Conservation (phyloP, 179 eudicot genomes). For the Corrigiola litoralis region DNA sequence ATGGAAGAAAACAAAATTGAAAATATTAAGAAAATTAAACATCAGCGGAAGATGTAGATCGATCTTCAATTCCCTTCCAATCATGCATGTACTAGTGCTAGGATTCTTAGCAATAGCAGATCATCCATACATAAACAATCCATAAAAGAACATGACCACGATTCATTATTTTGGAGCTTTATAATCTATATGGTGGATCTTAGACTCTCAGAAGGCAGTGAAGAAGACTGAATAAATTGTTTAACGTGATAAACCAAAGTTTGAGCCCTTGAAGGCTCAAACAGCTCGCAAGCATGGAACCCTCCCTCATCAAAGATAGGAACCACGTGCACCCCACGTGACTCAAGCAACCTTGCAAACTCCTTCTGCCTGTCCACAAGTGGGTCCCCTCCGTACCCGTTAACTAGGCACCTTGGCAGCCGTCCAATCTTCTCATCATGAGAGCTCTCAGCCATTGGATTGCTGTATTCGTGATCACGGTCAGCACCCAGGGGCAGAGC, state of each 20-base stretch:
- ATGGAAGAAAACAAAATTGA: too few relatives aligned
- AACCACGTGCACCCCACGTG: conserved; percentile 54
- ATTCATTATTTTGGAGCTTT: neutral
- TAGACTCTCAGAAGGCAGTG: too few relatives aligned
- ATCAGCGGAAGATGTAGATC: too few relatives aligned
- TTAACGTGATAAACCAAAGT: conserved; percentile 36
- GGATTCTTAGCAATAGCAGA: neutral
- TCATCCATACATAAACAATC: neutral
- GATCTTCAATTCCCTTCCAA: too few relatives aligned
- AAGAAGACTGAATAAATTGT: conserved; percentile 32
- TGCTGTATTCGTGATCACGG: conserved; percentile 64
- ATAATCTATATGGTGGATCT: conserved; percentile 4
- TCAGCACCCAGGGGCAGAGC: conserved; percentile 57
- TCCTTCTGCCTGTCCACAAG: conserved; percentile 58
- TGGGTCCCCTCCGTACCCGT: conserved; percentile 64
- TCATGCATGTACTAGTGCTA: neutral
- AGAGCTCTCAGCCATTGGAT: conserved; percentile 25
- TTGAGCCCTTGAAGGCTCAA: conserved; percentile 42
- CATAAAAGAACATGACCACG: neutral
- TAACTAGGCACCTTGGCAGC: conserved; percentile 51
- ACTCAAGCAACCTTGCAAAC: conserved; percentile 49
- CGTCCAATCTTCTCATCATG: conserved; percentile 37
- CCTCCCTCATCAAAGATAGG: conserved; percentile 44
- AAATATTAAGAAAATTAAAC: too few relatives aligned
- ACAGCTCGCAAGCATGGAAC: conserved; percentile 62